Evolutionary conservation across 1,139 yeast species (phyloP).

Genomic region (Eremothecium gossypii): DNA sequence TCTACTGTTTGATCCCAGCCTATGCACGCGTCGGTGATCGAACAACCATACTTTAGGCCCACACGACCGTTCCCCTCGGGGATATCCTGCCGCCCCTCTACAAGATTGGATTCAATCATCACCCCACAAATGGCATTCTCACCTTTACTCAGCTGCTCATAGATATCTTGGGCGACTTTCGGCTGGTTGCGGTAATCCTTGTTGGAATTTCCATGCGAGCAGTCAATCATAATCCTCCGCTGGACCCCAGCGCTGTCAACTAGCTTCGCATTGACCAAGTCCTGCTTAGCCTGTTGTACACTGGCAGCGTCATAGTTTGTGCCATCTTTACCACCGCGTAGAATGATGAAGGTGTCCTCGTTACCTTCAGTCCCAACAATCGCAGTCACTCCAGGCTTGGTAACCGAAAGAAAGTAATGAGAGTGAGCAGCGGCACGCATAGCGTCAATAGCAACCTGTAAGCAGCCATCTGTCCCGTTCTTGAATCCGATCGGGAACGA

Average conservation of each 20-base stretch:
- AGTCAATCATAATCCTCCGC: slow-evolving; percentile 89
- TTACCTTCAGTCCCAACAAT: slow-evolving; percentile 94
- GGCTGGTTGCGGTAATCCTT: slow-evolving; percentile 93
- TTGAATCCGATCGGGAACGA: slow-evolving; percentile 97
- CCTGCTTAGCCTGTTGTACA: slow-evolving; percentile 59
- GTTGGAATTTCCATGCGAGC: slow-evolving; percentile 92
- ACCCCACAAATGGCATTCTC: slow-evolving; percentile 76
- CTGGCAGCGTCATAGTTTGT: slow-evolving; percentile 78
- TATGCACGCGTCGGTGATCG: slow-evolving; percentile 95
- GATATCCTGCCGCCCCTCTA: slow-evolving; percentile 89
- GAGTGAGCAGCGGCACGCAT: slow-evolving; percentile 86
- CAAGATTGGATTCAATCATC: slow-evolving; percentile 90
- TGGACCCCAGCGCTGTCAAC: slow-evolving; percentile 37
- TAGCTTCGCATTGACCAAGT: slow-evolving; percentile 50
- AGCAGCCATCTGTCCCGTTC: slow-evolving; percentile 91
- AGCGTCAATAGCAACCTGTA: slow-evolving; percentile 90
- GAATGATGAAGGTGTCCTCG: slow-evolving; percentile 77
- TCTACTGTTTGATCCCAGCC: slow-evolving; percentile 76
- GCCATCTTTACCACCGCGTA: slow-evolving; percentile 91
- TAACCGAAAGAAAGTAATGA: slow-evolving; percentile 88
- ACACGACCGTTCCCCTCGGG: slow-evolving; percentile 70
- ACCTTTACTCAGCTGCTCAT: slow-evolving; percentile 72
- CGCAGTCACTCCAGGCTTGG: slow-evolving; percentile 91
- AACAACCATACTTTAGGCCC: slow-evolving; percentile 76
- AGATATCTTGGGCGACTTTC: slow-evolving; percentile 70